These are phyloP conservation scores for Eustoma russellianum DNA, from an alignment of 257 asterid genomes.

Conservation along the genomic window DNA sequence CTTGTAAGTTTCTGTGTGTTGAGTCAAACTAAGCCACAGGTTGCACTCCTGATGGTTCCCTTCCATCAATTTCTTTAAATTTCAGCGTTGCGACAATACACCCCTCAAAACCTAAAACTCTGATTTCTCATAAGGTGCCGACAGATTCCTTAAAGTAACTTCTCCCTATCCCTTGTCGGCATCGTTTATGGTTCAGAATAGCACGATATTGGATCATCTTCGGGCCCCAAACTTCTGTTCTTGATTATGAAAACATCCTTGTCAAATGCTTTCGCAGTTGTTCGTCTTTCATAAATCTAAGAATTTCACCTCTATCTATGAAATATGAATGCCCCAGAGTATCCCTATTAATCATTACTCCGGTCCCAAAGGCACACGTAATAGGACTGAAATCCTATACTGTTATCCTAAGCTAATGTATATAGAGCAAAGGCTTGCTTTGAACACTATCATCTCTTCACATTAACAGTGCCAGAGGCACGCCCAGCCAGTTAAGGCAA, in stretches of 20 bases:
- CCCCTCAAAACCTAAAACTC: neutral
- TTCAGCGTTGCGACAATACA: no score
- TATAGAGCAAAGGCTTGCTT: no score
- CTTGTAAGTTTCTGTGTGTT: no score
- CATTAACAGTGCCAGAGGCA: neutral
- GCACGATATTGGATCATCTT: neutral
- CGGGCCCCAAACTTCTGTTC: neutral
- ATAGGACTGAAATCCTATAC: neutral
- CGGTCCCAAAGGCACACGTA: neutral
- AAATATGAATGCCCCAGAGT: no score
- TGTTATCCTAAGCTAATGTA: neutral
- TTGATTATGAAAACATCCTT: no score
- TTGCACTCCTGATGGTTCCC: no score
- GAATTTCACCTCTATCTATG: no score
- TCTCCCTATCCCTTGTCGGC: neutral
- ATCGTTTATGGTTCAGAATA: neutral
- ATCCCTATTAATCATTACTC: no score
- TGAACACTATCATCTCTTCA: neutral
- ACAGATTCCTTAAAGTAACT: neutral
- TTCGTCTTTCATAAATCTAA: no score
- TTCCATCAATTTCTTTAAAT: no score
- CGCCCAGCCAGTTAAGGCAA: neutral
- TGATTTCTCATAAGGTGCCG: neutral
- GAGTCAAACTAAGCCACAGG: no score
- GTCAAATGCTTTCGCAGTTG: no score